phyloP scores from a whole-genome alignment of 805 yeast species.

The Cephaloascus albidus region DNA sequence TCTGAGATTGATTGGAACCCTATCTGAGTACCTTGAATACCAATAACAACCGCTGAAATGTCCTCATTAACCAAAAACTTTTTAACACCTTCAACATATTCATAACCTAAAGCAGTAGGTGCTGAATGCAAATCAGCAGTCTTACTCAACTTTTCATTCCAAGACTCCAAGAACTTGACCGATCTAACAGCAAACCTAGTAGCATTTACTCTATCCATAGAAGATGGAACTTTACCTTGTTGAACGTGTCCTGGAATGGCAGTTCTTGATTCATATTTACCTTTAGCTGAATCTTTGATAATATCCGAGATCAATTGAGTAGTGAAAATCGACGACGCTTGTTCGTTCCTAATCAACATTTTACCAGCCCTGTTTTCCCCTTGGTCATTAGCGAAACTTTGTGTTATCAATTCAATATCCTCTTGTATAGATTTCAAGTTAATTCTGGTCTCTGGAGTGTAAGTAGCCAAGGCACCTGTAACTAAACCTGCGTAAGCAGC shows the following conservation, averaged over 20 bases:
- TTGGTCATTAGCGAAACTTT: slow-evolving; percentile 59
- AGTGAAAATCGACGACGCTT: slow-evolving; percentile 74
- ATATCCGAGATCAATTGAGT: slow-evolving; percentile 79
- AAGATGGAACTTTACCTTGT: slow-evolving; percentile 93
- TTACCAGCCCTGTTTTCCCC: slow-evolving; percentile 84
- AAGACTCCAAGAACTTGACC: slow-evolving; percentile 68
- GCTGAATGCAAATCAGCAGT: slow-evolving; percentile 7
- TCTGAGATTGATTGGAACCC: slow-evolving; percentile 45
- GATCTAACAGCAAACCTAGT: slow-evolving; percentile 87
- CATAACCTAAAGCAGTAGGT: slow-evolving; percentile 39
- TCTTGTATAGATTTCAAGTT: slow-evolving; percentile 58
- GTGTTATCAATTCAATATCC: slow-evolving; percentile 64
- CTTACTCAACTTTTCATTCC: neutral
- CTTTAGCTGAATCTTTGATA: slow-evolving; percentile 67
- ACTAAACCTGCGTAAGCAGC: slow-evolving; percentile 81
- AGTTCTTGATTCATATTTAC: slow-evolving; percentile 80
- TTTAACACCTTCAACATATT: slow-evolving; percentile 39
- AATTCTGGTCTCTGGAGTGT: slow-evolving; percentile 82
- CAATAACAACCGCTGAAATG: slow-evolving; percentile 50
- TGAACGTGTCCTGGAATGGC: slow-evolving; percentile 98
- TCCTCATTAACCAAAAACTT: slow-evolving; percentile 30
- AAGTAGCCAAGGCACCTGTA: slow-evolving; percentile 86
- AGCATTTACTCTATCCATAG: slow-evolving; percentile 87
- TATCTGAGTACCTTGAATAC: slow-evolving; percentile 60
- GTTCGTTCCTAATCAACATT: slow-evolving; percentile 73